Conservation (phyloP, 2,329 filamentous ascomycete species). For the Neopestalotiopsis sp. region DNA sequence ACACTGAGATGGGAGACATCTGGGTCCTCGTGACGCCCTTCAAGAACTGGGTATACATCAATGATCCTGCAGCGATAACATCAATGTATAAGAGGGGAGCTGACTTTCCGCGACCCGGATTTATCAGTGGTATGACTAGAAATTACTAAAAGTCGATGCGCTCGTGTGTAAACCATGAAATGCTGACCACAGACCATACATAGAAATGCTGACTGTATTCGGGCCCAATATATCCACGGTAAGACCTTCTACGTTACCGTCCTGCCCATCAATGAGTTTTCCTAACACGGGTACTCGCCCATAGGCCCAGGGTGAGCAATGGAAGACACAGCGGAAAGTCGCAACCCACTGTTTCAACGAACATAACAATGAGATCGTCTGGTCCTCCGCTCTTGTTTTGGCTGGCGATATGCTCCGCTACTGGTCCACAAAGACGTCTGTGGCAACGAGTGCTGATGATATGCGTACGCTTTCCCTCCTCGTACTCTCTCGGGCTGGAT, state of each 20-base stretch:
- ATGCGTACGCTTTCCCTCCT: conserved; percentile 33
- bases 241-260: background rate
- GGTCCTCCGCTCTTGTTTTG: conserved; percentile 31
- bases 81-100: background rate
- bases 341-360: conserved; percentile 36
- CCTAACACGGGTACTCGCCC: background rate
- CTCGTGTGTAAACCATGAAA: background rate
- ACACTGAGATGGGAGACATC: conserved; percentile 11
- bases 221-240: conserved; percentile 27
- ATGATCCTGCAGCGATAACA: background rate
- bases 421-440: conserved; percentile 29
- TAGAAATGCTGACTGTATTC: conserved; percentile 26
- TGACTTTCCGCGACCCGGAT: conserved; percentile 1
- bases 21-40: conserved; percentile 5
- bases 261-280: too few species aligned
- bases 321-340: conserved; percentile 33
- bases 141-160: accelerated
- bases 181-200: background rate
- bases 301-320: conserved; percentile 23
- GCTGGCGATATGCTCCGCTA: conserved; percentile 34
- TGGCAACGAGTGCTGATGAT: conserved; percentile 31
- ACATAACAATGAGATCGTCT: conserved; percentile 35
- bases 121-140: background rate
- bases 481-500: conserved; percentile 33
- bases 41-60: conserved; percentile 5